These are phyloP conservation scores for Torulaspora indica DNA, from an alignment of 805 yeast species.

Conservation along the genomic window DNA sequence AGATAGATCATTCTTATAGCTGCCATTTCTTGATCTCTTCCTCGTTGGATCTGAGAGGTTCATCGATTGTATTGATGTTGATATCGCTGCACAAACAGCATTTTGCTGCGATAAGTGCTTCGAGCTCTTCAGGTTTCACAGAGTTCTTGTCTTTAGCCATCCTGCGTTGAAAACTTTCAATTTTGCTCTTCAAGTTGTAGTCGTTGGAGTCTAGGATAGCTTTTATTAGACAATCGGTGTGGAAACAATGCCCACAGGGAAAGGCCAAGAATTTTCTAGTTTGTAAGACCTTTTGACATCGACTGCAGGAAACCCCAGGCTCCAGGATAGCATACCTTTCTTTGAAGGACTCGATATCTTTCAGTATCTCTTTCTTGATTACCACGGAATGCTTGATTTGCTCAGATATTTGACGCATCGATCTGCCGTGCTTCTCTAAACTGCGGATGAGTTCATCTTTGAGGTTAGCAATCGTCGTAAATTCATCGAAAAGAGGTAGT, in stretches of 20 bases:
- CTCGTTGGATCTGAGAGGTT: constrained; percentile 45
- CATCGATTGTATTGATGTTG: constrained; percentile 65
- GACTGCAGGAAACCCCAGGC: constrained; percentile 77
- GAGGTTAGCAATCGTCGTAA: constrained; percentile 72
- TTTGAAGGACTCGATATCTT: constrained; percentile 50
- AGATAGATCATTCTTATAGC: constrained; percentile 36
- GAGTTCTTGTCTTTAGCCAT: constrained; percentile 27
- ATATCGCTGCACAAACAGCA: constrained; percentile 77
- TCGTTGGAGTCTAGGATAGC: constrained; percentile 58
- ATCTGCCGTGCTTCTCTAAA: constrained; percentile 65
- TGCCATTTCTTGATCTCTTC: constrained; percentile 47
- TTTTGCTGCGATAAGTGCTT: constrained; percentile 52
- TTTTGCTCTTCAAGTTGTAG: constrained; percentile 57
- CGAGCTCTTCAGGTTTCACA: constrained; percentile 45
- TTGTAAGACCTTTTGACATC: constrained; percentile 66
- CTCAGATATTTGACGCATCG: constrained; percentile 57
- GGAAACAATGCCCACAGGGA: constrained; percentile 89
- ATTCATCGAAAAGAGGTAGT: constrained; percentile 79
- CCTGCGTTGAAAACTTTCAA: constrained; percentile 41
- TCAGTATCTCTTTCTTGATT: constrained; percentile 55
- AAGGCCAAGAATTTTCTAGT: constrained; percentile 71
- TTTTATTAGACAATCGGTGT: constrained; percentile 77
- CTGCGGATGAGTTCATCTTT: constrained; percentile 78
- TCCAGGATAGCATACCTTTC: constrained; percentile 62
- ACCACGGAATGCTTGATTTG: constrained; percentile 73